A percentile compares a stretch with the other conserved stretches of the same genome.
Evolutionary conservation across 1,284 basidiomycete species (phyloP).

Genomic region (Hymenochaete sp.): DNA sequence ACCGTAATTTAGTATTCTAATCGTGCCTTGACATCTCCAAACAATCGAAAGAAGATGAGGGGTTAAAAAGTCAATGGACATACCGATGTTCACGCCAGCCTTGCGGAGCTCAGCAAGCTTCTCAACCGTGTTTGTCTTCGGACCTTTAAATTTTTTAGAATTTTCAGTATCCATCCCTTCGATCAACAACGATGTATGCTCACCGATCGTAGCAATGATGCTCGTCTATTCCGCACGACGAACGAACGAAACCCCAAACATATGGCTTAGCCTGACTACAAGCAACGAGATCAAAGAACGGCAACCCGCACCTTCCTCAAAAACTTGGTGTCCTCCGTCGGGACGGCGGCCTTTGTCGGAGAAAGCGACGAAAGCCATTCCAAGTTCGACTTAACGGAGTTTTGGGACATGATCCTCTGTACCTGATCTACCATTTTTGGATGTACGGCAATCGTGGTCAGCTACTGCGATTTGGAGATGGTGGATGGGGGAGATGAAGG

Average conservation of each 20-base stretch:
- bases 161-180: conserved; percentile 8
- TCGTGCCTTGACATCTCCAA: not conserved
- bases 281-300: conserved; percentile 11
- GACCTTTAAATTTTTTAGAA: conserved; percentile 42
- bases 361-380: conserved; percentile 84
- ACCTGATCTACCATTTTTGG: not conserved
- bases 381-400: conserved; percentile 64
- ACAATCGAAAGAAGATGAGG: not conserved
- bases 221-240: conserved; percentile 61
- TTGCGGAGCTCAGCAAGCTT: conserved; percentile 74
- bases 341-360: conserved; percentile 58
- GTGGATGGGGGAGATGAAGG: not conserved
- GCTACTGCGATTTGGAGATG: not conserved
- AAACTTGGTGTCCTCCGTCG: conserved; percentile 73
- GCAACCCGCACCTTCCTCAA: conserved; percentile 69
- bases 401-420: conserved; percentile 30
- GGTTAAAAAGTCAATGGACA: conserved; percentile 26
- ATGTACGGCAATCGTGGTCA: not conserved
- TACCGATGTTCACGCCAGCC: conserved; percentile 94
- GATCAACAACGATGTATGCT: conserved; percentile 19
- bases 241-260: no score
- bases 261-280: conserved; percentile 2
- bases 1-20: not conserved
- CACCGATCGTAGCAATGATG: conserved; percentile 96
- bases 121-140: conserved; percentile 86